Evolutionary conservation across 805 yeast species (phyloP).

Genomic region (Candida succiphila): DNA sequence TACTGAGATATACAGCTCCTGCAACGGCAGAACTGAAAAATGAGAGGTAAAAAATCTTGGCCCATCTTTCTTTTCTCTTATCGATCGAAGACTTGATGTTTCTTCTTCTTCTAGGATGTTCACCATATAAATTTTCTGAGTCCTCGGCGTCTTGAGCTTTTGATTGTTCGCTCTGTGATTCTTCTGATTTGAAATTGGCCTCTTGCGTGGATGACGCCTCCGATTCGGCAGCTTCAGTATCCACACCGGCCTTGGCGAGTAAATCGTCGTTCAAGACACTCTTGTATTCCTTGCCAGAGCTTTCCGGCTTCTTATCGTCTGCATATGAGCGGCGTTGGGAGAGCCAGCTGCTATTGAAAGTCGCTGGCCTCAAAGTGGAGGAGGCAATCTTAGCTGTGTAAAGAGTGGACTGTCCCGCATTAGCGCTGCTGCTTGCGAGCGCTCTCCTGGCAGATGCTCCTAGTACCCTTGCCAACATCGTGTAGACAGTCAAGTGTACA

Average conservation of each 20-base stretch:
- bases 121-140: slow-evolving; percentile 20
- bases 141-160: no score
- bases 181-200: slow-evolving; percentile 3
- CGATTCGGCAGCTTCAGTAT: slow-evolving; percentile 27
- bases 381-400: background rate
- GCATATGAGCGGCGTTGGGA: slow-evolving; percentile 10
- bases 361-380: no score
- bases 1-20: slow-evolving; percentile 56
- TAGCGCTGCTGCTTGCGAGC: no score
- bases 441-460: background rate
- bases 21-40: slow-evolving; percentile 41
- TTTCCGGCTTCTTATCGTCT: slow-evolving; percentile 10
- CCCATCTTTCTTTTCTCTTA: slow-evolving; percentile 72
- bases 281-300: no score
- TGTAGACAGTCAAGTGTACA: background rate
- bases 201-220: slow-evolving; percentile 3
- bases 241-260: slow-evolving; percentile 78
- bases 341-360: background rate
- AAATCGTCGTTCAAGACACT: slow-evolving; percentile 73
- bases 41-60: slow-evolving; percentile 61
- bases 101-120: slow-evolving; percentile 35
- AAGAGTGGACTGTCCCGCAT: no score
- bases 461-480: background rate
- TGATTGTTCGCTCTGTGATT: slow-evolving; percentile 2
- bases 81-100: slow-evolving; percentile 61